Conservation (phyloP, 768 basidiomycete genomes). For the Exidia glandulosa region DNA sequence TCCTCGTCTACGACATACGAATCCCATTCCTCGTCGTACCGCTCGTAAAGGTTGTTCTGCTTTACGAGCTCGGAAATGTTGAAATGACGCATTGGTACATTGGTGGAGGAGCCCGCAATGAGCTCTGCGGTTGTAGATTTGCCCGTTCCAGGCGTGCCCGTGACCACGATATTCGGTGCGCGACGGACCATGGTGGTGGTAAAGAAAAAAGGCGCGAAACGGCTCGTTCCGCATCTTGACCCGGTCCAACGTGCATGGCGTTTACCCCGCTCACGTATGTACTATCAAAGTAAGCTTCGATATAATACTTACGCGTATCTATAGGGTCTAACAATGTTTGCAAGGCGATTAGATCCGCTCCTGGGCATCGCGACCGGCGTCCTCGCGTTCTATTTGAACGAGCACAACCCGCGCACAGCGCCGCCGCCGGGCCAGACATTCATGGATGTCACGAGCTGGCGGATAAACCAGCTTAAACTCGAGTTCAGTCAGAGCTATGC, state of each 20-base stretch:
- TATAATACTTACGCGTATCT: not conserved
- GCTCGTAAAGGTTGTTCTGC: slow-evolving; percentile 65
- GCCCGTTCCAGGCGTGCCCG: slow-evolving; percentile 90
- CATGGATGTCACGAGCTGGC: slow-evolving; percentile 44
- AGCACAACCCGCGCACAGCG: slow-evolving; percentile 66
- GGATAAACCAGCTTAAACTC: not conserved
- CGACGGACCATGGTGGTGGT: not conserved
- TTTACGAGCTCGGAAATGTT: slow-evolving; percentile 90
- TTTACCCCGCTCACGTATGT: not conserved
- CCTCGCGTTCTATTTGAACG: slow-evolving; percentile 70
- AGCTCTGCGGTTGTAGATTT: slow-evolving; percentile 89
- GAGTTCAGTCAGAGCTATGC: not conserved
- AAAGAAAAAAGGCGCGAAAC: not conserved
- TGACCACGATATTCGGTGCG: slow-evolving; percentile 53
- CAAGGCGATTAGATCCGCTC: slow-evolving; percentile 37
- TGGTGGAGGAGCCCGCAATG: slow-evolving; percentile 58
- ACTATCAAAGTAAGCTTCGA: not conserved
- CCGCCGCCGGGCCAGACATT: slow-evolving; percentile 46
- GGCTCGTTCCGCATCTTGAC: not conserved
- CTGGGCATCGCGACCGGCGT: slow-evolving; percentile 70
- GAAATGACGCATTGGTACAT: slow-evolving; percentile 59
- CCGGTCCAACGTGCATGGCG: not conserved
- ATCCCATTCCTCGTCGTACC: slow-evolving; percentile 92
- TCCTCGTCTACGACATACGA: slow-evolving; percentile 92
- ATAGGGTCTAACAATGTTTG: not conserved